phyloP scores from a whole-genome alignment of 208 protist species.

The Tritrichomonas foetus region DNA sequence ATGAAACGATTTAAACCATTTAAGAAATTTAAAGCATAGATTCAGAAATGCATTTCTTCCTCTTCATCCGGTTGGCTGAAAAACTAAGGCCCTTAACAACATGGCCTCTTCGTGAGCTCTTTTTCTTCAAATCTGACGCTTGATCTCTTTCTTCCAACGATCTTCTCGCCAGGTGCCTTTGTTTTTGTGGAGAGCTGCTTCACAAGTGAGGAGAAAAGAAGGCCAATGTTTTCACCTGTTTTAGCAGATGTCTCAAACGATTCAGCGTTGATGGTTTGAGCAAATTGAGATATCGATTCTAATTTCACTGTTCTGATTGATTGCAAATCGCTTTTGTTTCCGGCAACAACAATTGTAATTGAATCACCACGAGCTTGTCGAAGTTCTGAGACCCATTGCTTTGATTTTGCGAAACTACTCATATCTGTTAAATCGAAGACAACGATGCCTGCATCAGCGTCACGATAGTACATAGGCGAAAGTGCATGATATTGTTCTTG shows the following conservation, averaged over 20 bases:
- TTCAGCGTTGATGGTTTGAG: neutral
- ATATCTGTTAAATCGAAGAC: conserved; percentile 35
- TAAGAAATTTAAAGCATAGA: too few species aligned
- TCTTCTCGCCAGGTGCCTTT: neutral
- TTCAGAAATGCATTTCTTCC: too few species aligned
- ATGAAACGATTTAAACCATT: too few species aligned
- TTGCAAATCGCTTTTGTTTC: neutral
- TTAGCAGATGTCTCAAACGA: conserved; percentile 5
- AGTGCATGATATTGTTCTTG: conserved; percentile 6
- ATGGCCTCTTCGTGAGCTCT: neutral
- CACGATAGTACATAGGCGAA: neutral
- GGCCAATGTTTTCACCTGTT: conserved; percentile 28
- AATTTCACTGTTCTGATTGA: neutral
- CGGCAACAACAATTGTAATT: neutral
- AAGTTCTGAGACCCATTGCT: neutral
- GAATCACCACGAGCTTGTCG: neutral
- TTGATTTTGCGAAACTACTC: neutral
- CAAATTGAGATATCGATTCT: neutral
- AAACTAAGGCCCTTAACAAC: too few species aligned
- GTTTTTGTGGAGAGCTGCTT: neutral
- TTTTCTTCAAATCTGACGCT: neutral
- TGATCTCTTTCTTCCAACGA: neutral
- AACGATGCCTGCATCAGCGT: neutral
- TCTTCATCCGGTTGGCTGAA: too few species aligned
- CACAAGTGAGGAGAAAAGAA: neutral